Percentiles rank a stretch among this genome's conserved stretches.
Conservation (phyloP, 805 yeast species). For the Candida tibetensis region DNA sequence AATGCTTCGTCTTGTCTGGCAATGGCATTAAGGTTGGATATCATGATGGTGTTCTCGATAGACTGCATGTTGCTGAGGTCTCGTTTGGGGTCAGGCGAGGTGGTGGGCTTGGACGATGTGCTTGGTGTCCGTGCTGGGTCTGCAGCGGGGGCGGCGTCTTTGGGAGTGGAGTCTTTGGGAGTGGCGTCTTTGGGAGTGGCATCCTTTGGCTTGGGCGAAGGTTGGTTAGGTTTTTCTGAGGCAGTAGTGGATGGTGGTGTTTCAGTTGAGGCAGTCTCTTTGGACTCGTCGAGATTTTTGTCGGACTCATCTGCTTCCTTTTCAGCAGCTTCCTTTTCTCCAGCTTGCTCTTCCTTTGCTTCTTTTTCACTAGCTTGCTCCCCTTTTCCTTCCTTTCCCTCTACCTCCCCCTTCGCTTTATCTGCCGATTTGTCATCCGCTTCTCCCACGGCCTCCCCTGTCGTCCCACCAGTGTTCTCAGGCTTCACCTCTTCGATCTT, state of each 20-base stretch:
- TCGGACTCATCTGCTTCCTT: not conserved
- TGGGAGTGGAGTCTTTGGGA: not conserved
- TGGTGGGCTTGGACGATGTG: no score
- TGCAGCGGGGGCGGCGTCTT: constrained; percentile 1
- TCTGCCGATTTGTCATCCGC: not conserved
- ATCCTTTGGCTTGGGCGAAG: constrained; percentile 4
- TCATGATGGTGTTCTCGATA: constrained; percentile 74
- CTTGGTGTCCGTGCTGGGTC: no score
- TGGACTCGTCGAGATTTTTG: not conserved
- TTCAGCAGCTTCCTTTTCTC: not conserved
- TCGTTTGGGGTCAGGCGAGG: constrained; percentile 3
- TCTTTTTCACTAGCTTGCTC: not conserved
- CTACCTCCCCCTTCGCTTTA: not conserved
- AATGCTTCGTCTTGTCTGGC: constrained; percentile 71
- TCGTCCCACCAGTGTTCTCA: no score
- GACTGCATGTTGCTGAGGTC: constrained; percentile 44
- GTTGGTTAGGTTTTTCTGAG: not conserved
- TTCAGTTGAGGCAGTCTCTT: not conserved
- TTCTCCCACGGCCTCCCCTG: no score
- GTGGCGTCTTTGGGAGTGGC: not conserved
- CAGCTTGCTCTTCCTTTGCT: not conserved
- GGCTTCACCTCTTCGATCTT: not conserved
- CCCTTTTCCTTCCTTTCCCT: not conserved
- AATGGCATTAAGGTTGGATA: constrained; percentile 76
- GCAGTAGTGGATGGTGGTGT: constrained; percentile 2